Conservation (phyloP, 1,139 yeast species). For the Wickerhamomyces sp. region DNA sequence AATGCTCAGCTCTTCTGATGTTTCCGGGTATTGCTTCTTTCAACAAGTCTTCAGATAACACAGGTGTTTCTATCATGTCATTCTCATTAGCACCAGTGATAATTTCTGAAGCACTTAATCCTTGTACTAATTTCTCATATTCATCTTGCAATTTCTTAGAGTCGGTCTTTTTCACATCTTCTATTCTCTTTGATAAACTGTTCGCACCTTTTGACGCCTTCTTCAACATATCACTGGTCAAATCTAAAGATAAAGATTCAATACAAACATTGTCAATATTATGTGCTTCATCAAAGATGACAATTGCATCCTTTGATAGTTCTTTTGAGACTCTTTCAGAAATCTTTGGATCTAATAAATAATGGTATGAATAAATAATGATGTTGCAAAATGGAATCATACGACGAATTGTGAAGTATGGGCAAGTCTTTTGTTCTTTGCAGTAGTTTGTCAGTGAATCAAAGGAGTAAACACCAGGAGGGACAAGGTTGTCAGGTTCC, state of each 20-base stretch:
- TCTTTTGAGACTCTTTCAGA: slow-evolving; percentile 94
- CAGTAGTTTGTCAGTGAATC: slow-evolving; percentile 78
- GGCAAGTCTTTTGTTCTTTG: slow-evolving; percentile 77
- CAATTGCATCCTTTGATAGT: slow-evolving; percentile 85
- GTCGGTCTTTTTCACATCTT: slow-evolving; percentile 77
- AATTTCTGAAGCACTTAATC: slow-evolving; percentile 72
- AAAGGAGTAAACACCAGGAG: slow-evolving; percentile 91
- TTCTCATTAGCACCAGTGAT: slow-evolving; percentile 61
- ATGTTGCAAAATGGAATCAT: slow-evolving; percentile 96
- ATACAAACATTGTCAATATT: slow-evolving; percentile 98
- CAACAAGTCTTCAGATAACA: slow-evolving; percentile 74
- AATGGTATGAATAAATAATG: slow-evolving; percentile 93
- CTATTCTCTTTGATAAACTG: slow-evolving; percentile 68
- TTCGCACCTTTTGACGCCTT: slow-evolving; percentile 81
- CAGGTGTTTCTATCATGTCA: slow-evolving; percentile 82
- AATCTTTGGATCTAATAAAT: slow-evolving; percentile 91
- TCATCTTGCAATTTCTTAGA: slow-evolving; percentile 82
- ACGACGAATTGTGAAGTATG: slow-evolving; percentile 95
- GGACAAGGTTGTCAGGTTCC: slow-evolving; percentile 85
- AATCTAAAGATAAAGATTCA: slow-evolving; percentile 86
- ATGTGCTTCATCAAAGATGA: slow-evolving; percentile 97
- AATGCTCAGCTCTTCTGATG: slow-evolving; percentile 94
- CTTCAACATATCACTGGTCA: slow-evolving; percentile 75
- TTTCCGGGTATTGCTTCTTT: slow-evolving; percentile 97
- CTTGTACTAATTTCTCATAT: slow-evolving; percentile 86